A percentile compares a stretch with the other conserved stretches of the same genome.
phyloP scores from a whole-genome alignment of 2,329 filamentous ascomycete species.

The Setomelanomma holmii region DNA sequence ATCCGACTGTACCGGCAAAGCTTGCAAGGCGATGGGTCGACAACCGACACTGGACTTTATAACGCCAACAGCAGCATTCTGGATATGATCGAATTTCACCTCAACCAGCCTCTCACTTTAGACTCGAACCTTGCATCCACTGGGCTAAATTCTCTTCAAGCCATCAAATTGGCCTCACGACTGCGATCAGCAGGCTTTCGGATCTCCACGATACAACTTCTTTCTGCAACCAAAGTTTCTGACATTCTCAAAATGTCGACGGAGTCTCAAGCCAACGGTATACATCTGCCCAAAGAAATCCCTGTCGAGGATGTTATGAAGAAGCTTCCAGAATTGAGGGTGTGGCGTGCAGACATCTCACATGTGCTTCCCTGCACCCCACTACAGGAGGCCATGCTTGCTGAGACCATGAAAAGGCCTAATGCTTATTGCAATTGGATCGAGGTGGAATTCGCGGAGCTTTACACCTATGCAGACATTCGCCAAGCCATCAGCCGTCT shows the following conservation, averaged over 20 bases:
- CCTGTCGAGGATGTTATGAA: too few species aligned
- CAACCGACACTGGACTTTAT: constrained; percentile 19
- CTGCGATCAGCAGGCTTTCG: constrained; percentile 65
- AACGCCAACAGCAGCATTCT: constrained; percentile 12
- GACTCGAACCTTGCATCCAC: constrained; percentile 57
- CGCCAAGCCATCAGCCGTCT: constrained; percentile 35
- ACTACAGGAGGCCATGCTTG: constrained; percentile 80
- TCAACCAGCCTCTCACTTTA: constrained; percentile 49
- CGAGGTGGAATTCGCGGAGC: constrained; percentile 63
- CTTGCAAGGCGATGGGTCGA: constrained; percentile 15
- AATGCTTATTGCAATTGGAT: constrained; percentile 80
- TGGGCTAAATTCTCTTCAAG: constrained; percentile 71
- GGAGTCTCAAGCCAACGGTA: too few species aligned
- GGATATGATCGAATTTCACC: constrained; percentile 48
- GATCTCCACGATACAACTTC: constrained; percentile 66
- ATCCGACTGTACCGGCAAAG: constrained; percentile 60
- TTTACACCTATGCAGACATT: constrained; percentile 49
- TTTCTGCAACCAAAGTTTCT: constrained; percentile 62
- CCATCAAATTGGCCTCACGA: constrained; percentile 69
- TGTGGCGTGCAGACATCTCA: constrained; percentile 16
- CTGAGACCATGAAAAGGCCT: constrained; percentile 69
- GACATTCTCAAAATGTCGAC: constrained; percentile 29
- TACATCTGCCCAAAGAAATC: too few species aligned
- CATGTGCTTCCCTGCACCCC: constrained; percentile 69
- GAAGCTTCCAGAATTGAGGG: constrained; percentile 15